Evolutionary conservation across 148 eudicot genomes (phyloP).

Genomic region (Bassia scoparia): DNA sequence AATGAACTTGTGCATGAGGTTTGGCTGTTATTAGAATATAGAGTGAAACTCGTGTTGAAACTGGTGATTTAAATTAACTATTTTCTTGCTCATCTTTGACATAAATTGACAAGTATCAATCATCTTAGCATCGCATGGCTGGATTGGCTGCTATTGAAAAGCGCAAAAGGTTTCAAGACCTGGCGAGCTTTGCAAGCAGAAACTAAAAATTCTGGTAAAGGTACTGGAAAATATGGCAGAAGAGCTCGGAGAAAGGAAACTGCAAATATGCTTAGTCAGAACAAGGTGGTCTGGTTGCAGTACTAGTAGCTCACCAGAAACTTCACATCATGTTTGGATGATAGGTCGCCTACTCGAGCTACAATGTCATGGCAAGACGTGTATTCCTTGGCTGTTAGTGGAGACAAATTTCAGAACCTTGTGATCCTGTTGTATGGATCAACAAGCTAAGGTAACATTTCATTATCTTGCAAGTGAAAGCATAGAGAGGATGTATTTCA

Average conservation of each 20-base stretch:
- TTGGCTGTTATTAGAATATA: background rate
- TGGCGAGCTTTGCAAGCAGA: conserved; percentile 89
- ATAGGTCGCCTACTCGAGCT: conserved; percentile 61
- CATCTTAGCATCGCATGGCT: conserved; percentile 92
- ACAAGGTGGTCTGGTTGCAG: conserved; percentile 95
- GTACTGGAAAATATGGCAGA: conserved; percentile 59
- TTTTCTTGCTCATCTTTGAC: background rate
- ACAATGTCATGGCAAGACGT: conserved; percentile 80
- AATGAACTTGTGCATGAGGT: conserved; percentile 4
- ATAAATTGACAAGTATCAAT: conserved; percentile 15
- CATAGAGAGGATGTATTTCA: conserved; percentile 5
- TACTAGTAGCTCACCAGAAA: conserved; percentile 66
- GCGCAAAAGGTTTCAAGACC: conserved; percentile 90
- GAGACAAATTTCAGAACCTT: conserved; percentile 99
- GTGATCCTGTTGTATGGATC: conserved; percentile 97
- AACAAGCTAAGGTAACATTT: conserved; percentile 80
- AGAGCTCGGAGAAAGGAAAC: conserved; percentile 71
- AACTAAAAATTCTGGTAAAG: conserved; percentile 65
- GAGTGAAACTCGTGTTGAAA: background rate
- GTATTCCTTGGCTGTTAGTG: conserved; percentile 87
- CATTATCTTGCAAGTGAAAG: conserved; percentile 8
- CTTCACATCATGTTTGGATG: conserved; percentile 56
- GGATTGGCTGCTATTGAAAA: conserved; percentile 96
- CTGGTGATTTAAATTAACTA: conserved; percentile 1
- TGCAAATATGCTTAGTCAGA: conserved; percentile 54